These are phyloP conservation scores for Rasamsonia emersonii DNA, from an alignment of 2,329 filamentous ascomycete species.

Conservation along the genomic window DNA sequence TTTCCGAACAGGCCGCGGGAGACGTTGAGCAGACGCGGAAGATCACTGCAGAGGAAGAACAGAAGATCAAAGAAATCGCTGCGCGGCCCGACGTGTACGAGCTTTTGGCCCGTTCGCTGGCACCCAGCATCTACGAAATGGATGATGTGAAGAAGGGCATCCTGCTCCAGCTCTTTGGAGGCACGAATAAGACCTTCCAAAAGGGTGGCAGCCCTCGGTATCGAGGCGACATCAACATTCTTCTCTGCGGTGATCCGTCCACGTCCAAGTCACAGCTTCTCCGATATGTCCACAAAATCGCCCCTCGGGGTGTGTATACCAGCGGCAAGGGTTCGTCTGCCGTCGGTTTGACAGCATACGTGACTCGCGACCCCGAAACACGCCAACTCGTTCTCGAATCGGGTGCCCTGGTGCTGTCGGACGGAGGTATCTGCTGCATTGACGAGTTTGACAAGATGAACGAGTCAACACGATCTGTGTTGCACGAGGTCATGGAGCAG, in stretches of 20 bases:
- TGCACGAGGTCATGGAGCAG: conserved; percentile 76
- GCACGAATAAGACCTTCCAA: conserved; percentile 95
- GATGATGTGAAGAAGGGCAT: conserved; percentile 99
- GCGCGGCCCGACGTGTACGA: conserved; percentile 84
- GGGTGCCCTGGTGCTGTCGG: conserved; percentile 63
- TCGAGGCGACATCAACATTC: conserved; percentile 92
- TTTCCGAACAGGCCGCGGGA: conserved; percentile 62
- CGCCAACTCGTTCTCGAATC: conserved; percentile 66
- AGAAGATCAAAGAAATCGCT: conserved; percentile 74
- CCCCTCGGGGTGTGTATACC: conserved; percentile 74
- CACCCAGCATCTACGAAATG: conserved; percentile 94
- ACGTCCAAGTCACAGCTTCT: conserved; percentile 94
- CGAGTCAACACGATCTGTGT: conserved; percentile 62
- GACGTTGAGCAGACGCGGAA: conserved; percentile 76
- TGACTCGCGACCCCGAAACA: conserved; percentile 66
- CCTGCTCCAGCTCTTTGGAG: conserved; percentile 88
- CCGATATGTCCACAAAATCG: conserved; percentile 94
- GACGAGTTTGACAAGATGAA: conserved; percentile 78
- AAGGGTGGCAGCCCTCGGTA: conserved; percentile 95
- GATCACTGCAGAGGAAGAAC: conserved; percentile 76
- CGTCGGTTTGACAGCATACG: conserved; percentile 68
- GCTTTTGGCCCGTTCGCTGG: conserved; percentile 77
- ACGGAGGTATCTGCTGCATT: conserved; percentile 69
- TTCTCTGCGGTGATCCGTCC: conserved; percentile 94
- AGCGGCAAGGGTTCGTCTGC: conserved; percentile 69